Evolutionary conservation across 768 basidiomycete genomes (phyloP), one percentile per base, ranked within the genome.

Genomic region (Chiua virens): DNA sequence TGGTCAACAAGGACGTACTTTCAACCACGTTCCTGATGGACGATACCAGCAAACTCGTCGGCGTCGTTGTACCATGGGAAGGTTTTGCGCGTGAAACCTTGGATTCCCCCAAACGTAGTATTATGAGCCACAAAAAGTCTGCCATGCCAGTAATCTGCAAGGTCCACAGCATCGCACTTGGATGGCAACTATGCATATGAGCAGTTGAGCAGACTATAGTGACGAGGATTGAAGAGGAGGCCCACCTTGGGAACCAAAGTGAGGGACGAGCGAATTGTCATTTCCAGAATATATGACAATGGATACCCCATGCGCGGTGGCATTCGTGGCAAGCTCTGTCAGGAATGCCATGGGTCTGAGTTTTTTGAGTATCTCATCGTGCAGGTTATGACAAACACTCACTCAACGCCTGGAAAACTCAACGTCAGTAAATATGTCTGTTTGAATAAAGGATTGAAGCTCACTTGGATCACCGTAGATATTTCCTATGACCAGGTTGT

Each of bases 31-130:
- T 89, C 87, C 62, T 87, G 85, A 59, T 86, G 85, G 17, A 87
- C 76, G 23, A 87, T 82, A 0, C 87, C 87, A 1, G 79, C 84
- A 44, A 81, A 74, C 43, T 79, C 67, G 15, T 79, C 79, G 0
- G 63, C 58, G 45, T 85, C 82, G 49, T 82, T 79, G 45, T 67
- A 69, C 85, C 86, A 89, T 0, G 81, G 79, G 1, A 79, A 75
- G 2, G 87, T 87, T 51, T 75, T 78, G 37, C 80, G 73, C 0
- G 84, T 81, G 63, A 90, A 90, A 3, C 87, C 87, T 66, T 84
- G 84, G 36, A 82, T 82, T 8, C 86, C 86, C 22, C 86, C 86
- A 59, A 88, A 90, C 1, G 87, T 88, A n/a, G 85, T 86, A 61
- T 90, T 90, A 82, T 87, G 52, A 0, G 49, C 6, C 1, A 36